Evolutionary conservation across 2,329 filamentous ascomycete species (phyloP), one percentile per base, ranked within the genome.

Genomic region (Zasmidium citrigriseum): DNA sequence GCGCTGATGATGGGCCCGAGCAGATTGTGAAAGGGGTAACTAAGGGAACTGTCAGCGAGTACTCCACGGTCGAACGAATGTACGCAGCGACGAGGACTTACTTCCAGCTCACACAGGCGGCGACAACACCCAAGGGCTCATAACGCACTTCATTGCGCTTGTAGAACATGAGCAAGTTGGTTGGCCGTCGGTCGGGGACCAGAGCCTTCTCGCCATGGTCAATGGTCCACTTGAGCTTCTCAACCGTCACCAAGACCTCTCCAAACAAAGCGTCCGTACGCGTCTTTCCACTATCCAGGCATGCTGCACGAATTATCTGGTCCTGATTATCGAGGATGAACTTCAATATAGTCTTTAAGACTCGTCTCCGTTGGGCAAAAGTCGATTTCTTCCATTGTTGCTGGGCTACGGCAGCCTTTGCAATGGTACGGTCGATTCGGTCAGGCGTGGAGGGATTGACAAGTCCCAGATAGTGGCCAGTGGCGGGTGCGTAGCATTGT

Each of bases 101-200:
- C 79, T 99, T 99, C 95, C 95, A 99, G 72, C 90, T 95, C 46
- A 99, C 91, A 53, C 93, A 88, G 18, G 95, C 93, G 11, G 91
- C 89, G 4, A 99, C 90, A 34, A 99, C 91, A 16, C 95, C 95
- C 20, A 98, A 80, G 14, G 95, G 93, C 76, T 99, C 93, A 75
- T 96, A 99, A 51, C 84, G 80, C 24, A 99, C 92, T 62, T 87
- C 88, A 72, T 97, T 97, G 73, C 85, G 86, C 82, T 99, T 99
- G 78, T 98, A 97, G 77, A 87, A 85, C 91, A 99, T 96, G 63
- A 99, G 83, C 47, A 96, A 81, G 74, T 96, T 97, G 1, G 92
- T 96, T 4, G 93, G 91, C 54, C 95, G 83, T 50, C 80, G 80
- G 63, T 89, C 88, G 0, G 91, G 85, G 34, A 76, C 76, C 64